A percentile compares a stretch with the other conserved stretches of the same genome.
phyloP scores from a whole-genome alignment of 2,329 filamentous ascomycete species.

The Thielaviopsis populi region DNA sequence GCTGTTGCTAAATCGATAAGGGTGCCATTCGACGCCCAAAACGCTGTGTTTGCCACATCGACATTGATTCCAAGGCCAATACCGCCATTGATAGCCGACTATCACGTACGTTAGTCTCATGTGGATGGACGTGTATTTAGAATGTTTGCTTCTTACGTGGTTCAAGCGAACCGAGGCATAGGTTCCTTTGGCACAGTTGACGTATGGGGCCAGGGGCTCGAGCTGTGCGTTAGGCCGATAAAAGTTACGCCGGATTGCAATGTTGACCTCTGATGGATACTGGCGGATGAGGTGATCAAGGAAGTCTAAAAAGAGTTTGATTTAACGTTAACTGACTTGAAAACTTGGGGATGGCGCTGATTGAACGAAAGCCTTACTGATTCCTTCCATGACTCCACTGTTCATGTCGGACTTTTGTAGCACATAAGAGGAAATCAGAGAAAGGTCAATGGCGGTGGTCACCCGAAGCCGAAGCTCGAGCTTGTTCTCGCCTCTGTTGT shows the following conservation, averaged over 20 bases:
- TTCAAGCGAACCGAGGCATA: slow-evolving; percentile 74
- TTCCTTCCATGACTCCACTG: slow-evolving; percentile 55
- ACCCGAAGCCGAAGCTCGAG: slow-evolving; percentile 48
- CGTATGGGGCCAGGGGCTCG: slow-evolving; percentile 36
- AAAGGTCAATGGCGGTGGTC: slow-evolving; percentile 55
- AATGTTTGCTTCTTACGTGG: slow-evolving; percentile 25
- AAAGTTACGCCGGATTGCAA: slow-evolving; percentile 68
- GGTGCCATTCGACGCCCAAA: slow-evolving; percentile 45
- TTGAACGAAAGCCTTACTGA: slow-evolving; percentile 36
- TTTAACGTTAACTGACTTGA: neutral
- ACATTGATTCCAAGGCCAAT: slow-evolving; percentile 67
- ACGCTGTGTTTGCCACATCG: slow-evolving; percentile 81
- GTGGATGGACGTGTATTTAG: neutral
- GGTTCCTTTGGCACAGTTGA: slow-evolving; percentile 75
- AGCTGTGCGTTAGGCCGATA: slow-evolving; percentile 43
- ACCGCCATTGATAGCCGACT: slow-evolving; percentile 24
- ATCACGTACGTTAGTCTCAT: neutral
- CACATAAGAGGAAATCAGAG: slow-evolving; percentile 51
- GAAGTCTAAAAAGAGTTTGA: slow-evolving; percentile 37
- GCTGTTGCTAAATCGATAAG: slow-evolving; percentile 25
- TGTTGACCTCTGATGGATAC: slow-evolving; percentile 51
- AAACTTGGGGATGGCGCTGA: neutral
- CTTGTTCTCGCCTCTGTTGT: slow-evolving; percentile 27
- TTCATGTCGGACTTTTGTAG: slow-evolving; percentile 44
- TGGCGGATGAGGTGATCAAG: slow-evolving; percentile 80